phyloP scores from a whole-genome alignment of 2,329 filamentous ascomycete species.

The Neodidymelliopsis sp. region DNA sequence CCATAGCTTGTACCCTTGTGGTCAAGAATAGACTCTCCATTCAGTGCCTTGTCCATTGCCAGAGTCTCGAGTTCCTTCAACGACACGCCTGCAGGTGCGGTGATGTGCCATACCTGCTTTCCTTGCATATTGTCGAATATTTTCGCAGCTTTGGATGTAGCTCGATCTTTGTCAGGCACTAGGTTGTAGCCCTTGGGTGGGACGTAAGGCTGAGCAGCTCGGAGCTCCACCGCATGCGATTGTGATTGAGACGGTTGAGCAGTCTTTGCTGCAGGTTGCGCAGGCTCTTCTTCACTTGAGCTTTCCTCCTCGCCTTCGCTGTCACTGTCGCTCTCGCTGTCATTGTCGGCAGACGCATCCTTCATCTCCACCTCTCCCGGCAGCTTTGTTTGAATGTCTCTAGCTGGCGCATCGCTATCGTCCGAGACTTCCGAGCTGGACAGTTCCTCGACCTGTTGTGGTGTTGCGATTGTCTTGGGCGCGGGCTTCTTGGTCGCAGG shows the following conservation, averaged over 20 bases:
- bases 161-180: conserved; percentile 56
- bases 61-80: conserved; percentile 71
- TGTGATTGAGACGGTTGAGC: conserved; percentile 24
- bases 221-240: conserved; percentile 41
- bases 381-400: conserved; percentile 27
- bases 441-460: conserved; percentile 32
- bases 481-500: conserved; percentile 26
- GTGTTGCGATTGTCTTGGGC: conserved; percentile 32
- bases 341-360: conserved; percentile 14
- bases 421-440: conserved; percentile 37
- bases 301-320: conserved; percentile 35
- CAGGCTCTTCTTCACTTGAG: conserved; percentile 51
- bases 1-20: conserved; percentile 71
- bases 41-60: conserved; percentile 65
- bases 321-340: conserved; percentile 23
- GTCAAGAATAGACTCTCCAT: conserved; percentile 64
- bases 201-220: conserved; percentile 46
- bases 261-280: conserved; percentile 34
- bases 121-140: conserved; percentile 69
- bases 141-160: conserved; percentile 45
- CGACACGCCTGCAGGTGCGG: conserved; percentile 73
- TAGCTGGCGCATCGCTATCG: conserved; percentile 27
- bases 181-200: conserved; percentile 57
- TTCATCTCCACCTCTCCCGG: conserved; percentile 23
- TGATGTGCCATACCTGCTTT: conserved; percentile 84